Base-by-base conservation (phyloP, 768 basidiomycete genomes). In the Trametes cinnabarina region DNA sequence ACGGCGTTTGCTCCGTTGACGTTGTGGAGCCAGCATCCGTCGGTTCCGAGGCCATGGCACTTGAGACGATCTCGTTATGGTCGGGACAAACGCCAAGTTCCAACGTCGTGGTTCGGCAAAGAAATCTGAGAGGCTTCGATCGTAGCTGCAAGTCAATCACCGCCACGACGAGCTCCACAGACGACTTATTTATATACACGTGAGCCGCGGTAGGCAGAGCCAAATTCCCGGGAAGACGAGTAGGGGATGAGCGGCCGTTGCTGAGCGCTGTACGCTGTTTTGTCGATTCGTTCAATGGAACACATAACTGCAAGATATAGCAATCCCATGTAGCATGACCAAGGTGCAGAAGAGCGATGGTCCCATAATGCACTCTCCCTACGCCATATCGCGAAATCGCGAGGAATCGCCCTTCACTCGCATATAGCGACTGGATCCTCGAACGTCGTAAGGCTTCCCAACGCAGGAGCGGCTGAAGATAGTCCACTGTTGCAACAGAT, bases 1-100 rank as follows among this genome's bases (percentile, higher is more conserved):
- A 94, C 20, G 74, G 72, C 48, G 42, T 34, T 49, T 57, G 47
- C 15, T 28, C 10, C 19, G 35, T 22, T 12, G 14, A 19, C 30
- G 28, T 25, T 19, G 17, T 47, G 8, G 20, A 19, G 6, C 34
- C 28, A 32, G 51, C 40, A 25, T 46, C 20, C 19, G 51, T 26
- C 51, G 51, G 15, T 5, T n/a, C 28, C 28, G 41, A 19, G 9
- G 49, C 4, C 49, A 50, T 50, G 32, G 11, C 9, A 35, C n/a
- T 15, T 7, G 34, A 39, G 9, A 6, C 12, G 30, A 32, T 32
- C 30, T 32, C 12, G 30, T 32, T n/a, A n/a, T n/a, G 7, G 30
- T 32, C 30, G 30, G 7, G 7, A 32, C 6, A 32, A 32, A 32
- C 30, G 30, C 30, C 30, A n/a, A n/a, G n/a, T n/a, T n/a, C n/a